Evolutionary conservation across 2,329 filamentous ascomycete genomes (phyloP), one percentile per base, ranked within the genome.

Genomic region (Sporothrix variecibatus): DNA sequence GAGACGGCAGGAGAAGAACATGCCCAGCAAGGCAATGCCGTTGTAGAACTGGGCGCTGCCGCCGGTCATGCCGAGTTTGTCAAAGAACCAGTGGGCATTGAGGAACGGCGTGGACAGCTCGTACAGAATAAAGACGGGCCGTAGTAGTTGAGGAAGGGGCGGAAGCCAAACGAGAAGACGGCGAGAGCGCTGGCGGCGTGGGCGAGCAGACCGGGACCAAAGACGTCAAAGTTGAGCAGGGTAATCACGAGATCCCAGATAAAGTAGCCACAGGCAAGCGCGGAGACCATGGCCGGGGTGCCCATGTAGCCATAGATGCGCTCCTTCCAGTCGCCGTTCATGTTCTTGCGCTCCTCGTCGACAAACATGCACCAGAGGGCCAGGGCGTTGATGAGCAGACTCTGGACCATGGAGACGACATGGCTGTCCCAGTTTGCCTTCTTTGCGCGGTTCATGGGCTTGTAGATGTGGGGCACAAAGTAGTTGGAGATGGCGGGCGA

Each of bases 61-160:
- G 49, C 94, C 94, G 0, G 94, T 96, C 86, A 94, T 90, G 79
- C 90, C 88, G 75, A 95, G 85, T 85, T 97, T 97, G 83, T 97
- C 94, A 83, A 93, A 93, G 85, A 96, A 96, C 94, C 94, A 97
- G 85, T 97, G 94, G 80, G 95, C 88, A 81, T 97, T 97, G 74
- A 96, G 87, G 82, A 96, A 95, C 8, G 93, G 93, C 4, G 92
- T 93, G 34, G 93, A 95, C 53, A 97, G 88, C 82, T 97, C 94
- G 88, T 94, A 97, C 74, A 96, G 90, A 79, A 97, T 93, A 82
- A 97, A 97, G 75, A 90, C 89, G 73, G 88, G 88, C 89, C 92
- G 82, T 96, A 97, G 85, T 91, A 95, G 84, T 95, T 95, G 77
- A 95, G 87, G 79, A 95, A 95, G 1, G 94, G 94, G 75, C 93